These are phyloP conservation scores for Suhomyces bribrorum DNA, from an alignment of 1,139 yeast species.

Conservation along the genomic window DNA sequence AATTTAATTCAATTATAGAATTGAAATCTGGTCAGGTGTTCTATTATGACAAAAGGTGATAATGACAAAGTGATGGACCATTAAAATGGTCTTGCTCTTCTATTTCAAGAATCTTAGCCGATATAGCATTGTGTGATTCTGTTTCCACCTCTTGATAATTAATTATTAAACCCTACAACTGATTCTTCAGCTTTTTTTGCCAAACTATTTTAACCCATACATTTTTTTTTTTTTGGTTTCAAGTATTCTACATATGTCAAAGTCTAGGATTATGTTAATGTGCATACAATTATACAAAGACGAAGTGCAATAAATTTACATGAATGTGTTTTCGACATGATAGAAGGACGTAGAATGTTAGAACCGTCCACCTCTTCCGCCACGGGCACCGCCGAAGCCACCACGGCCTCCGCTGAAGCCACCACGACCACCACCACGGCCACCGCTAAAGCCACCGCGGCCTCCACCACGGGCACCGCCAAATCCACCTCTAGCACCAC, in stretches of 20 bases:
- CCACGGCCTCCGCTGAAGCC: conserved; percentile 40
- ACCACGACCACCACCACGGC: conserved; percentile 40
- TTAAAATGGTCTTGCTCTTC: too few relatives aligned
- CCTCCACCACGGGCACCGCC: conserved; percentile 37
- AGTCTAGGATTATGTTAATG: conserved; percentile 4
- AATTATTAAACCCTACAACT: too few relatives aligned
- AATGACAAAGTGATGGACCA: too few relatives aligned
- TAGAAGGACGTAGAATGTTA: conserved; percentile 4
- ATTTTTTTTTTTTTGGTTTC: neutral
- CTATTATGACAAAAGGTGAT: too few relatives aligned
- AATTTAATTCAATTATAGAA: too few relatives aligned
- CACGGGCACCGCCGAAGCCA: conserved; percentile 38
- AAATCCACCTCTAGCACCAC: conserved; percentile 48
- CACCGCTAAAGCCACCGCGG: conserved; percentile 40
- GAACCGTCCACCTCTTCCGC: conserved; percentile 21
- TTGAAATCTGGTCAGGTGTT: too few relatives aligned
- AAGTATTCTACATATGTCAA: neutral
- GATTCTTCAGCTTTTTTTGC: too few relatives aligned
- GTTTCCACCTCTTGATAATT: too few relatives aligned
- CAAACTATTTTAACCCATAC: too few relatives aligned
- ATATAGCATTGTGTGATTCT: too few relatives aligned
- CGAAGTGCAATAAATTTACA: conserved; percentile 13
- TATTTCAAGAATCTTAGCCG: too few relatives aligned
- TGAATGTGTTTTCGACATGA: conserved; percentile 4
- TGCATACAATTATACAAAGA: conserved; percentile 15